Conservation (phyloP, 768 basidiomycete species). For the Suillus spraguei region DNA sequence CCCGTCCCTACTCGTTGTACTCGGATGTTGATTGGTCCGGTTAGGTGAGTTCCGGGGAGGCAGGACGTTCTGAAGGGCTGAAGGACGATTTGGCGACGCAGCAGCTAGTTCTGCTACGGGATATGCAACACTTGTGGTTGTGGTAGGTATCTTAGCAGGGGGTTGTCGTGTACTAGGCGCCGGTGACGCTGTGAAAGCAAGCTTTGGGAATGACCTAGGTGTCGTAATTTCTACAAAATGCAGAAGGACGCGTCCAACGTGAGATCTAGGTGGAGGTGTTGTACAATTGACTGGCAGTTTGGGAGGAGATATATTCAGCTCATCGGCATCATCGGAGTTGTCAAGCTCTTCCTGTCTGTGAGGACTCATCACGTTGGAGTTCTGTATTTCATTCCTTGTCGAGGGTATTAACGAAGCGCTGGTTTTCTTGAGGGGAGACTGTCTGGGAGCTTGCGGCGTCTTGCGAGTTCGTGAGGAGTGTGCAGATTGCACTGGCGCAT, state of each 20-base stretch:
- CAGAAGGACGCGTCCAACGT: constrained; percentile 27
- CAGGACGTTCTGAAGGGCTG: constrained; percentile 21
- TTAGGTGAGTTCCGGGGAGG: constrained; percentile 23
- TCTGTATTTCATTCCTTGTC: constrained; percentile 1
- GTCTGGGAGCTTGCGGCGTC: neutral
- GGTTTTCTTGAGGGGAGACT: constrained; percentile 11
- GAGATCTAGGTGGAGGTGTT: constrained; percentile 25
- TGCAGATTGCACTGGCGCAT: constrained; percentile 3
- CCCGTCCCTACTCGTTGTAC: constrained; percentile 20
- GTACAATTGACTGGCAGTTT: constrained; percentile 18
- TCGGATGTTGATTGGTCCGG: constrained; percentile 18
- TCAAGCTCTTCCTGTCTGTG: constrained; percentile 3
- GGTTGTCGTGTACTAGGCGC: neutral
- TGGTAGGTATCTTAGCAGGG: constrained; percentile 15
- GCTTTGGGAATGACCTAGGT: constrained; percentile 19
- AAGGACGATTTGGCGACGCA: neutral
- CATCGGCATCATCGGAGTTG: constrained; percentile 26
- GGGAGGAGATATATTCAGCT: constrained; percentile 28
- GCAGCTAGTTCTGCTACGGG: constrained; percentile 6
- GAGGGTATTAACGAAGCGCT: constrained; percentile 1
- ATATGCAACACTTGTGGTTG: constrained; percentile 21
- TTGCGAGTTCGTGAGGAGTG: constrained; percentile 3
- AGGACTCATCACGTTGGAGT: neutral
- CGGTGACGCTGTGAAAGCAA: constrained; percentile 18
- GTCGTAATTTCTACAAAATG: constrained; percentile 36